Evolutionary conservation across 2,329 filamentous ascomycete species (phyloP), one percentile per base, ranked within the genome.

Genomic region (Neofusicoccum laricinum): DNA sequence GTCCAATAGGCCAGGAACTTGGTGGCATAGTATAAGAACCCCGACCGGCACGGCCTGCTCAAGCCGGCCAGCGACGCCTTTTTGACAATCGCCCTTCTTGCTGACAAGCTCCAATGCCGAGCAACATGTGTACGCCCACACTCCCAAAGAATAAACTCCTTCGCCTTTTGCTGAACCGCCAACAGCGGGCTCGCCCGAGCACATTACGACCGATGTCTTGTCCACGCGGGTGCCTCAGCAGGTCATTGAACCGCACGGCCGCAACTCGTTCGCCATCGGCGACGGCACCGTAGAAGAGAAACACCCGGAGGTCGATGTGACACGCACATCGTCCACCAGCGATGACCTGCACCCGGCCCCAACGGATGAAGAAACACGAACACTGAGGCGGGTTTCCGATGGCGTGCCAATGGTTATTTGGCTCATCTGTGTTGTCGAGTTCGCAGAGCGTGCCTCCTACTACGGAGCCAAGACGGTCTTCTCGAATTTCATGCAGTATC

Each of bases 401-500:
- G 75, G 69, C 2, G 77, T 88, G 2, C 84, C 86, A 0, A 64
- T 75, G 12, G 76, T 83, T 3, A 81, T 84, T n/a, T 88, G 85
- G 68, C 69, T 84, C 2, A 81, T 88, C 34, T 88, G 85, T 66
- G 68, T 83, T 6, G 84, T 87, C 45, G 86, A 88, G 67, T 84
- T 88, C 66, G 84, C 83, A 63, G 86, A 88, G 70, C 78, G 86
- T 63, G 85, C 85, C 2, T 87, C 85, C 0, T 88, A 85, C 77
- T 87, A 86, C 69, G 86, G 85, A 66, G 78, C 82, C 5, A 79
- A 83, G 66, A 82, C 81, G 0, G 75, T 84, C 7, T 86, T 87
- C 71, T 80, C 79, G 67, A 90, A 90, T 71, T 90, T 84, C 69
- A 82, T 90, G 70, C 84, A 89, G 68, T 83, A 84, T 10, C 82